Conservation (phyloP, 495 filamentous ascomycete species). For the Tuber magnatum region DNA sequence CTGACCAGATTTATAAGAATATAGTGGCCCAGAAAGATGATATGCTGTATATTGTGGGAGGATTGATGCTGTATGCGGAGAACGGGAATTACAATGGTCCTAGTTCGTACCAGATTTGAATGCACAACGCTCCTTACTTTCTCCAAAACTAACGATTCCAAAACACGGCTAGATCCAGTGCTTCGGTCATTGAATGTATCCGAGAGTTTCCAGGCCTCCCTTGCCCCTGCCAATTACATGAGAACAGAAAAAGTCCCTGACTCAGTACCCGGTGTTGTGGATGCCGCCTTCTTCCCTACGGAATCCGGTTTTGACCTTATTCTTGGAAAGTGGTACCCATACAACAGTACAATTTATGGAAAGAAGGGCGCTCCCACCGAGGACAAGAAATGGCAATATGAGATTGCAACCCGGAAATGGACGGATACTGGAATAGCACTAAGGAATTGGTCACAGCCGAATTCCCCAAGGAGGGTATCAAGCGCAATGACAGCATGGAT, state of each 20-base stretch:
- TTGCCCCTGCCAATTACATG: neutral
- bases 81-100: neutral
- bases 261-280: neutral
- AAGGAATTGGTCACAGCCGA: neutral
- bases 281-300: conserved; percentile 1
- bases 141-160: neutral
- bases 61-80: neutral
- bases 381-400: neutral
- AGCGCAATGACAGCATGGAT: conserved; percentile 12
- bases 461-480: neutral
- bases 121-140: neutral
- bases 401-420: neutral
- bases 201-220: neutral
- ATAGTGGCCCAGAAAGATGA: conserved; percentile 4
- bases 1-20: neutral
- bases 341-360: neutral
- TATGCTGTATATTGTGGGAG: conserved; percentile 8
- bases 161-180: neutral
- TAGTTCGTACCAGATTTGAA: no score
- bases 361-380: neutral
- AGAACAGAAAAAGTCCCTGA: neutral
- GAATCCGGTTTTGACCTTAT: neutral
- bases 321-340: neutral
- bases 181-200: conserved; percentile 5
- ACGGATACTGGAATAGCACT: neutral